A percentile compares a stretch with the other conserved stretches of the same genome.
Conservation (phyloP, 2,329 filamentous ascomycete species). For the Pestalotiopsis sp. region DNA sequence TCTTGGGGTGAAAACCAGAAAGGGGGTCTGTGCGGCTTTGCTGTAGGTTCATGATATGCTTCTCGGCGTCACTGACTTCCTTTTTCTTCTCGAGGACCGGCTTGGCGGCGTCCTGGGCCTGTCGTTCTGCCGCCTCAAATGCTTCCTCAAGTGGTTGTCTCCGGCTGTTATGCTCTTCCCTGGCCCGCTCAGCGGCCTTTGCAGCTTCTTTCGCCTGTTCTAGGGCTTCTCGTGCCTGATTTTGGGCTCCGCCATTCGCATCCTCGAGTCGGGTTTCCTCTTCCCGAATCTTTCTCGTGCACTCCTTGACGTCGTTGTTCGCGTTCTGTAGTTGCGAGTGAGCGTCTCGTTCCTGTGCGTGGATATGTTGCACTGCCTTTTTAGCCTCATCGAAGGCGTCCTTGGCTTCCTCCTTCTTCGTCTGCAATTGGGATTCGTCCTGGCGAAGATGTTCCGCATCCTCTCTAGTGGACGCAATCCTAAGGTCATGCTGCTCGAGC, state of each 20-base stretch:
- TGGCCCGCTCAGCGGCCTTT: conserved; percentile 41
- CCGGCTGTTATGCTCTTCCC: conserved; percentile 26
- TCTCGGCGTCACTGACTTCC: conserved; percentile 58
- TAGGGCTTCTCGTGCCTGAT: conserved; percentile 62
- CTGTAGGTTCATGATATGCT: conserved; percentile 53
- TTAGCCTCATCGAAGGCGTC: conserved; percentile 56
- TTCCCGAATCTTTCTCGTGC: conserved; percentile 51
- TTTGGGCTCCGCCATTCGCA: conserved; percentile 71
- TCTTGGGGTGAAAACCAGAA: conserved; percentile 65
- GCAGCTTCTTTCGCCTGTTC: conserved; percentile 58
- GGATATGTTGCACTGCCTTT: conserved; percentile 55
- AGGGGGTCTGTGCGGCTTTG: conserved; percentile 62
- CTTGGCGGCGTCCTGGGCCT: conserved; percentile 31
- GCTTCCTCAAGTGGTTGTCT: conserved; percentile 29
- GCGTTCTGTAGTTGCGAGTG: conserved; percentile 58
- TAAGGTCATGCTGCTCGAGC: conserved; percentile 50
- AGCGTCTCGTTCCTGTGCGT: conserved; percentile 69
- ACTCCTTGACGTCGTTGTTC: conserved; percentile 47
- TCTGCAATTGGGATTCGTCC: conserved; percentile 49
- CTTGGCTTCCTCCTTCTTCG: conserved; percentile 51
- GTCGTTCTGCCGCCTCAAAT: conserved; percentile 28
- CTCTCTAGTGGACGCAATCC: conserved; percentile 40
- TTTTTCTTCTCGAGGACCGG: conserved; percentile 46
- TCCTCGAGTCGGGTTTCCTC: conserved; percentile 67
- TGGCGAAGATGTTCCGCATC: conserved; percentile 45